Percentiles rank a stretch among this genome's conserved stretches.
phyloP scores from a whole-genome alignment of 78 protist genomes.

The Polysphondylium violaceum region DNA sequence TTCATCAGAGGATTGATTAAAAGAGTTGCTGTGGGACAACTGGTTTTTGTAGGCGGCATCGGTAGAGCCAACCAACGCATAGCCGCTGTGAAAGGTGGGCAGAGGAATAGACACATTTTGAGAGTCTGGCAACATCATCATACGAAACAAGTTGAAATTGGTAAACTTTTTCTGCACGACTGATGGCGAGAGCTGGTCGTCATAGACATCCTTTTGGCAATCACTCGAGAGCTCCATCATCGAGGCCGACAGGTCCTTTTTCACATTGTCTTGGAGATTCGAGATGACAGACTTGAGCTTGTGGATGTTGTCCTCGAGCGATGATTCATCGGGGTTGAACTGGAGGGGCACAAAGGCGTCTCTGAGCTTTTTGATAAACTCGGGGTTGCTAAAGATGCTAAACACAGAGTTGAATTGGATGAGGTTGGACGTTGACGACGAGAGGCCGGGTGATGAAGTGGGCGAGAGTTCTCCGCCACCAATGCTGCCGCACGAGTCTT shows the following conservation, averaged over 20 bases:
- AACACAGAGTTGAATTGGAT: neutral
- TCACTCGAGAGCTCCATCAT: conserved; percentile 41
- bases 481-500: conserved; percentile 22
- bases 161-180: conserved; percentile 22
- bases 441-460: neutral
- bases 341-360: conserved; percentile 29
- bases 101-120: conserved; percentile 19
- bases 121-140: conserved; percentile 59
- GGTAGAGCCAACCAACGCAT: neutral
- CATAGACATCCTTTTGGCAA: conserved; percentile 1
- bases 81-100: neutral
- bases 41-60: neutral
- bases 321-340: neutral
- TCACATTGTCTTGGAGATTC: neutral
- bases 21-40: neutral
- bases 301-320: neutral
- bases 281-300: neutral
- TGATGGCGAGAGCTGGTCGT: neutral
- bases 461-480: conserved; percentile 9
- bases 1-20: neutral
- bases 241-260: neutral
- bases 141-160: conserved; percentile 28
- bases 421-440: neutral
- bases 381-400: conserved; percentile 7
- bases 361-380: conserved; percentile 29